Percentiles rank a stretch among this genome's conserved stretches.
These are phyloP conservation scores for Globisporangium echinulatum DNA, from an alignment of 352 stramenopile genomes.

Conservation along the genomic window DNA sequence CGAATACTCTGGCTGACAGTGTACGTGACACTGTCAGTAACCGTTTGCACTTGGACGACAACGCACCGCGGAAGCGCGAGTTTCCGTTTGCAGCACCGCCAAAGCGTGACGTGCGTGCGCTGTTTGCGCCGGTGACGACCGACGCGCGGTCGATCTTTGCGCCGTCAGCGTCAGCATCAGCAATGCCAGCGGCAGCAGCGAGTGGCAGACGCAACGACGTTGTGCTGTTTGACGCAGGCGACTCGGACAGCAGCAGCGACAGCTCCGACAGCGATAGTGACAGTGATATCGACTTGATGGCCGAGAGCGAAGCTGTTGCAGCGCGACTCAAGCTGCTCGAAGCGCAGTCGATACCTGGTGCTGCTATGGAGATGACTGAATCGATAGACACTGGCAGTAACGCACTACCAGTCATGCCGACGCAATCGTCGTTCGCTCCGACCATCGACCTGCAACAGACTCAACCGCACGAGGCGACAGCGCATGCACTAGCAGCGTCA, in stretches of 20 bases:
- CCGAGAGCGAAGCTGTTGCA: constrained; percentile 1
- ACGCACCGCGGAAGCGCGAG: not conserved
- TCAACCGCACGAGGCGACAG: too few species aligned
- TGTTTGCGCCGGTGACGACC: not conserved
- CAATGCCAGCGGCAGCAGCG: too few species aligned
- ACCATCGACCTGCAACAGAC: too few species aligned
- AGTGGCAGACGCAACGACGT: not conserved
- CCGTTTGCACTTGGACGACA: too few species aligned
- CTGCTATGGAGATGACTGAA: too few species aligned
- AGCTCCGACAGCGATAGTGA: constrained; percentile 12
- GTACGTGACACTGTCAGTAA: too few species aligned
- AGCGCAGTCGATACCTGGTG: not conserved
- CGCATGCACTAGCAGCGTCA: too few species aligned
- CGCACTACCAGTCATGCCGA: too few species aligned
- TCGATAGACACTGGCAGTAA: not conserved
- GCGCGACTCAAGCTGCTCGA: constrained; percentile 3
- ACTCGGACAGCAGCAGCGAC: not conserved
- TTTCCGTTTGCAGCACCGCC: constrained; percentile 1
- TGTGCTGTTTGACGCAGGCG: constrained; percentile 8
- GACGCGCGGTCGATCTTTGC: constrained; percentile 7
- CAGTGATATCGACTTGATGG: not conserved
- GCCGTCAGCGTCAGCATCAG: not conserved
- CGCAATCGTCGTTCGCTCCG: too few species aligned
- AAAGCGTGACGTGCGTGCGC: not conserved
- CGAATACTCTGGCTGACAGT: too few species aligned